Evolutionary conservation across 2,329 filamentous ascomycete genomes (phyloP).

Genomic region (Diaporthe ilicicola): DNA sequence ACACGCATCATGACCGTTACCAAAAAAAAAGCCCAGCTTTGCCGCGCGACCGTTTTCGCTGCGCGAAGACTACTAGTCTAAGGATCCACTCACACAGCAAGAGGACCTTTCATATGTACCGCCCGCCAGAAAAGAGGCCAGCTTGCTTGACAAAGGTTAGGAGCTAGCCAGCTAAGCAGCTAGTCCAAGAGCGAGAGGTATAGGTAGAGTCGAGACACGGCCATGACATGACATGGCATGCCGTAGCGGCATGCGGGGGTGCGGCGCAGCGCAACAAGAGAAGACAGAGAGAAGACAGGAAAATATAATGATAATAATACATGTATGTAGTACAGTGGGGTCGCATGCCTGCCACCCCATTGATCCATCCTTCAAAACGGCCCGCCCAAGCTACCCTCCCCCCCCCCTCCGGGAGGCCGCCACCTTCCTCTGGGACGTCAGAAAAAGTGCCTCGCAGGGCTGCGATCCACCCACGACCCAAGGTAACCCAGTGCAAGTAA

Average conservation of each 20-base stretch:
- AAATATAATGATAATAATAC: background rate
- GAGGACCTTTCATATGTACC: background rate
- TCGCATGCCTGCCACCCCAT: too few relatives aligned
- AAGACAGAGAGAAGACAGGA: too few relatives aligned
- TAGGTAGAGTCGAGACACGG: too few relatives aligned
- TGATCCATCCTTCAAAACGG: background rate
- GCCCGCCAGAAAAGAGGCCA: background rate
- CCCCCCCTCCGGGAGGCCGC: too few relatives aligned
- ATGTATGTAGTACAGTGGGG: too few relatives aligned
- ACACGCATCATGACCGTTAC: too few relatives aligned
- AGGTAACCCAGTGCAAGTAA: background rate
- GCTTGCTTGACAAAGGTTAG: background rate
- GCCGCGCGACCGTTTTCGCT: too few relatives aligned
- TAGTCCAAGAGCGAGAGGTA: background rate
- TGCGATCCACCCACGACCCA: slow-evolving; percentile 7
- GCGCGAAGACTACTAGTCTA: too few relatives aligned
- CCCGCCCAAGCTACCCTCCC: too few relatives aligned
- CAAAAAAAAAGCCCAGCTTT: too few relatives aligned
- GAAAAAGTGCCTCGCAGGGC: slow-evolving; percentile 18
- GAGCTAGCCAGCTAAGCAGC: background rate
- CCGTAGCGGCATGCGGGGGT: slow-evolving; percentile 10
- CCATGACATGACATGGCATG: background rate
- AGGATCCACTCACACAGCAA: background rate
- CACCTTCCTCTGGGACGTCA: background rate
- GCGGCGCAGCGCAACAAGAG: background rate